A percentile compares a stretch with the other conserved stretches of the same genome.
These are phyloP conservation scores for Schizochytrium sp. DNA, from an alignment of 108 stramenopile species.

Conservation along the genomic window DNA sequence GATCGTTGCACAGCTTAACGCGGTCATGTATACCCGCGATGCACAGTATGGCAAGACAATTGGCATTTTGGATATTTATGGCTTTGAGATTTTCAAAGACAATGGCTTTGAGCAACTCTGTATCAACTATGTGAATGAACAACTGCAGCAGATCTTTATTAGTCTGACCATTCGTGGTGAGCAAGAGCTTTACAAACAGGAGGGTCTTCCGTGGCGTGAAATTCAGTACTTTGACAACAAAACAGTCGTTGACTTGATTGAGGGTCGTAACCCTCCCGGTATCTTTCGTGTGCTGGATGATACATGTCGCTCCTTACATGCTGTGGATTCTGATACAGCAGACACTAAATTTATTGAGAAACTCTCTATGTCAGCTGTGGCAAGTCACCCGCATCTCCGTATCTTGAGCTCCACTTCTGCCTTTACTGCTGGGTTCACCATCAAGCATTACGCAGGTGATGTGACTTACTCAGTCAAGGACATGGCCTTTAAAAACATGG, in stretches of 20 bases:
- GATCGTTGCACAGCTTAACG: constrained; percentile 68
- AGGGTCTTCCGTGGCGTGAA: constrained; percentile 72
- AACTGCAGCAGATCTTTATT: constrained; percentile 79
- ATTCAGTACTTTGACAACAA: constrained; percentile 77
- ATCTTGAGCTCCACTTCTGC: neutral
- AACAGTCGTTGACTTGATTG: constrained; percentile 74
- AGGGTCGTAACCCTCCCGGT: constrained; percentile 60
- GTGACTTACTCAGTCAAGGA: constrained; percentile 62
- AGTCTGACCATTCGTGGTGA: constrained; percentile 73
- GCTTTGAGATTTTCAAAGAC: constrained; percentile 69
- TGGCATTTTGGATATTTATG: constrained; percentile 73
- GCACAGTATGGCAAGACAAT: constrained; percentile 79
- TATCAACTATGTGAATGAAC: constrained; percentile 77
- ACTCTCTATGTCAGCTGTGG: constrained; percentile 57
- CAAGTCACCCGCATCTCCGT: constrained; percentile 60
- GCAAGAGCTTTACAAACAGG: constrained; percentile 76
- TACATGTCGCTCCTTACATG: constrained; percentile 59
- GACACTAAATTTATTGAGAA: constrained; percentile 74
- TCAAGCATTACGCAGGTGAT: constrained; percentile 69
- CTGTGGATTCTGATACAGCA: constrained; percentile 65
- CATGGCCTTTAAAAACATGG: constrained; percentile 67
- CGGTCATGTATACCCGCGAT: constrained; percentile 64
- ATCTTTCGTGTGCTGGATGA: constrained; percentile 72
- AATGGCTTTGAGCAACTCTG: constrained; percentile 73
- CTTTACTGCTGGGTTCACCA: constrained; percentile 61